phyloP scores from a whole-genome alignment of 805 yeast species.

The Brettanomyces nanus region DNA sequence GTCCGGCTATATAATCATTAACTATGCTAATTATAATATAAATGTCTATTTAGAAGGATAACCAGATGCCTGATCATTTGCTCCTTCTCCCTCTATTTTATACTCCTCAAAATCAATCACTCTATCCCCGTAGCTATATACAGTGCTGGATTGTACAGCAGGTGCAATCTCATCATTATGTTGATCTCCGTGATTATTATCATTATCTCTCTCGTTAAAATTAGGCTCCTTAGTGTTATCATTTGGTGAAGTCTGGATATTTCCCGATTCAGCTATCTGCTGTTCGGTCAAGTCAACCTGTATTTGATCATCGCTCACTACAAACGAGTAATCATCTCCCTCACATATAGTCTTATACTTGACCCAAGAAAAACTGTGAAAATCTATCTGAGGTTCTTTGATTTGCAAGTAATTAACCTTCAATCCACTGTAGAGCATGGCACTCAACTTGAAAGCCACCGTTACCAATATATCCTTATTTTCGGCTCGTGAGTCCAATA shows the following conservation, averaged over 20 bases:
- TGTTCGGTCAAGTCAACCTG: constrained; percentile 8
- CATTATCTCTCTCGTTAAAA: neutral
- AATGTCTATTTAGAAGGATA: too few relatives aligned
- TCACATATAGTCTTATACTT: constrained; percentile 41
- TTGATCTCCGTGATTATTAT: neutral
- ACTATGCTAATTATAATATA: too few relatives aligned
- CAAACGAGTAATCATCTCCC: constrained; percentile 22
- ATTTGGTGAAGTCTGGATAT: neutral
- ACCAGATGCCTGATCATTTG: too few relatives aligned
- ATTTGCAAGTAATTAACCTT: constrained; percentile 60
- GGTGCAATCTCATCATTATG: constrained; percentile 1
- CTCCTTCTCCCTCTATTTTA: constrained; percentile 11
- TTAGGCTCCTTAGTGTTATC: constrained; percentile 1
- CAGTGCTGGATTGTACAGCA: neutral
- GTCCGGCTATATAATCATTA: too few relatives aligned
- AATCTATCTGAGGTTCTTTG: constrained; percentile 51
- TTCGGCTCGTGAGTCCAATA: constrained; percentile 1
- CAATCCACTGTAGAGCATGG: constrained; percentile 56
- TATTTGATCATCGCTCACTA: constrained; percentile 19
- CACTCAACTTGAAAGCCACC: constrained; percentile 50
- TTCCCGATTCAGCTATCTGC: constrained; percentile 2
- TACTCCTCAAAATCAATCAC: constrained; percentile 22
- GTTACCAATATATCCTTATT: constrained; percentile 8
- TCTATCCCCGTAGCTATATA: constrained; percentile 8
- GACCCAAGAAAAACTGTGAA: constrained; percentile 69